Conservation (phyloP, 2,329 filamentous ascomycete species). For the Chrysosporium keratinophilum region DNA sequence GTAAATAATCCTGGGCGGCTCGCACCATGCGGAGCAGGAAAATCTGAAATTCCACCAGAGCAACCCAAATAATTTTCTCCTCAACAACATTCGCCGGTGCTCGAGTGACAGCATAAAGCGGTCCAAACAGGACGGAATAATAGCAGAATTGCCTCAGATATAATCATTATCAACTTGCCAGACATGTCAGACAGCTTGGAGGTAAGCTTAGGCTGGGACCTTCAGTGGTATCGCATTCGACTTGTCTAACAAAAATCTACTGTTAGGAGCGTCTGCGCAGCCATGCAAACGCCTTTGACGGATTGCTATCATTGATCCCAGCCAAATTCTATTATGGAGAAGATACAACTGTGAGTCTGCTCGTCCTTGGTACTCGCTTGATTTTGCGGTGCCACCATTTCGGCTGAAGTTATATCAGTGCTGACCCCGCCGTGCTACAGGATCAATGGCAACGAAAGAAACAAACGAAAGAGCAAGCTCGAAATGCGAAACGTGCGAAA, state of each 20-base stretch:
- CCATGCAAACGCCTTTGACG: conserved; percentile 68
- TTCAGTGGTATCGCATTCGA: background rate
- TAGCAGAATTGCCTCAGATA: background rate
- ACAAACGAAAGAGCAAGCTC: conserved; percentile 82
- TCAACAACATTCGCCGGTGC: background rate
- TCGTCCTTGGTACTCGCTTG: conserved; percentile 3
- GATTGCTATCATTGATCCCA: conserved; percentile 75
- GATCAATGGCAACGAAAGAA: conserved; percentile 94
- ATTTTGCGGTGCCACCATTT: background rate
- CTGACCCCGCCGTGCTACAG: conserved; percentile 36
- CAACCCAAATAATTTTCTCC: conserved; percentile 9
- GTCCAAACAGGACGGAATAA: background rate
- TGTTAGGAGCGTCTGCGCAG: conserved; percentile 40
- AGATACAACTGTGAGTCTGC: conserved; percentile 62
- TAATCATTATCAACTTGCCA: background rate
- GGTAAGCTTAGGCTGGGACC: conserved; percentile 8
- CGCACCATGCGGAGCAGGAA: background rate
- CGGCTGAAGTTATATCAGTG: background rate
- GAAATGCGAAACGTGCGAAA: conserved; percentile 74
- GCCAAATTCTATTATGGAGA: conserved; percentile 85
- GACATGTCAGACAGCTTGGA: conserved; percentile 18
- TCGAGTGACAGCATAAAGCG: background rate
- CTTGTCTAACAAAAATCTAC: conserved; percentile 3
- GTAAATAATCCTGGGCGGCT: background rate
- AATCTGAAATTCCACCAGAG: background rate